Percentiles rank a stretch among this genome's conserved stretches.
Evolutionary conservation across 305 asterid genomes (phyloP).

Genomic region (Rubia tinctorum): DNA sequence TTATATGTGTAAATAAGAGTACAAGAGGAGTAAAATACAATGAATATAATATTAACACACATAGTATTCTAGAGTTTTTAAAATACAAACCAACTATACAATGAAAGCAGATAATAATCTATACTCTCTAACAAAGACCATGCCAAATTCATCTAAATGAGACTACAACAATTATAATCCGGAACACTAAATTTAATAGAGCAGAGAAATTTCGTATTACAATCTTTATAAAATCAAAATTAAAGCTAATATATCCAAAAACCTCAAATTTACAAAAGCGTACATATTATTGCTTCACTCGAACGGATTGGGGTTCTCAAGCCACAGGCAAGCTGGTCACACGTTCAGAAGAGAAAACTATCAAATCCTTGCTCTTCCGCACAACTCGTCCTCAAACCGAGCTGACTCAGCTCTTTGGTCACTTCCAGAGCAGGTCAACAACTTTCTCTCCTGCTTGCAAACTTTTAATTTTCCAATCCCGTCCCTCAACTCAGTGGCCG

Average conservation of each 20-base stretch:
- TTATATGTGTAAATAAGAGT: no score
- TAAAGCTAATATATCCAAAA: neutral
- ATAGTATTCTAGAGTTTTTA: no score
- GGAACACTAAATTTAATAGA: no score
- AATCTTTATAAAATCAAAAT: neutral
- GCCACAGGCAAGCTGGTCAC: neutral
- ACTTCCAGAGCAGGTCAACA: constrained; percentile 32
- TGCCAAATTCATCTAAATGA: no score
- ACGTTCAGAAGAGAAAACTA: constrained; percentile 47
- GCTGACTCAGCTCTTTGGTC: constrained; percentile 59
- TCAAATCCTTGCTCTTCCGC: constrained; percentile 29
- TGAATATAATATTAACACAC: no score
- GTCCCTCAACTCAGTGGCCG: constrained; percentile 38
- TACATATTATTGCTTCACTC: neutral
- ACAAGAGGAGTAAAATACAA: no score
- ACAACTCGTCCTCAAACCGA: constrained; percentile 48
- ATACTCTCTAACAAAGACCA: no score
- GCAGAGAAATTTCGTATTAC: no score
- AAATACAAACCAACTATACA: no score
- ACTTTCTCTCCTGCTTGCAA: constrained; percentile 25
- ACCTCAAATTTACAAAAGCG: neutral
- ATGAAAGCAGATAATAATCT: no score
- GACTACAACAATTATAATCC: no score
- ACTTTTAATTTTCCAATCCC: constrained; percentile 36
- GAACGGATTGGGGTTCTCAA: constrained; percentile 3